Percentiles rank a stretch among this genome's conserved stretches.
These are phyloP conservation scores for Euphorbia lathyris DNA, from an alignment of 345 rosid genomes.

Conservation along the genomic window DNA sequence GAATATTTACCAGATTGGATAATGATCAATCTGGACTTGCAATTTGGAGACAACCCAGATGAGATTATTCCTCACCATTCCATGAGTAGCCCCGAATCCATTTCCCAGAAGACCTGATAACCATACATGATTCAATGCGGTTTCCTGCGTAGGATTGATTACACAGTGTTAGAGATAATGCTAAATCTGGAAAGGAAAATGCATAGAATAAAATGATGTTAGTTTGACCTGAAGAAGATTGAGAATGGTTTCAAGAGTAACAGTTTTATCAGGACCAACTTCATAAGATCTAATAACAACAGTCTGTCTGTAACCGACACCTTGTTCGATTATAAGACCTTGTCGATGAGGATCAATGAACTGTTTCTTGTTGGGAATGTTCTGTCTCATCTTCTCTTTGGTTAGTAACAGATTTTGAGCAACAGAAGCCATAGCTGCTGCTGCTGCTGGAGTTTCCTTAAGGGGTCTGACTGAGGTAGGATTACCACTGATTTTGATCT, in stretches of 20 bases:
- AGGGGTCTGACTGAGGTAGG: slow-evolving; percentile 8
- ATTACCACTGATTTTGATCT: slow-evolving; percentile 25
- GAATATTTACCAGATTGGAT: slow-evolving; percentile 51
- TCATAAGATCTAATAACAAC: slow-evolving; percentile 61
- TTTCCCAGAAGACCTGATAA: slow-evolving; percentile 71
- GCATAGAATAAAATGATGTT: no score
- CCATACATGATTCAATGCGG: slow-evolving; percentile 76
- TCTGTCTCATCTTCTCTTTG: slow-evolving; percentile 41
- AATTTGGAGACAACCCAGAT: slow-evolving; percentile 74
- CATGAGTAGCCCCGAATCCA: slow-evolving; percentile 74
- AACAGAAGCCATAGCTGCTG: slow-evolving; percentile 20
- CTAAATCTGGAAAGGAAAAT: no score
- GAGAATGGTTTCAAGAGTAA: slow-evolving; percentile 55
- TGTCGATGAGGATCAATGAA: slow-evolving; percentile 56
- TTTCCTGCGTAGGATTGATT: slow-evolving; percentile 38
- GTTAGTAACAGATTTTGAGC: slow-evolving; percentile 23
- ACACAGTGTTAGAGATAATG: no score
- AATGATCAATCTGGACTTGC: slow-evolving; percentile 54
- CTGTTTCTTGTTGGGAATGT: slow-evolving; percentile 56
- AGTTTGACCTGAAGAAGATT: slow-evolving; percentile 71
- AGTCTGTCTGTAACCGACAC: slow-evolving; percentile 57
- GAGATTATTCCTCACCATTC: slow-evolving; percentile 63
- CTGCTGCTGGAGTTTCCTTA: slow-evolving; percentile 26
- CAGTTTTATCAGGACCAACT: slow-evolving; percentile 65
- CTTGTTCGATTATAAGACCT: slow-evolving; percentile 50